phyloP scores from a whole-genome alignment of 257 asterid species.

The Solanum tarijense region DNA sequence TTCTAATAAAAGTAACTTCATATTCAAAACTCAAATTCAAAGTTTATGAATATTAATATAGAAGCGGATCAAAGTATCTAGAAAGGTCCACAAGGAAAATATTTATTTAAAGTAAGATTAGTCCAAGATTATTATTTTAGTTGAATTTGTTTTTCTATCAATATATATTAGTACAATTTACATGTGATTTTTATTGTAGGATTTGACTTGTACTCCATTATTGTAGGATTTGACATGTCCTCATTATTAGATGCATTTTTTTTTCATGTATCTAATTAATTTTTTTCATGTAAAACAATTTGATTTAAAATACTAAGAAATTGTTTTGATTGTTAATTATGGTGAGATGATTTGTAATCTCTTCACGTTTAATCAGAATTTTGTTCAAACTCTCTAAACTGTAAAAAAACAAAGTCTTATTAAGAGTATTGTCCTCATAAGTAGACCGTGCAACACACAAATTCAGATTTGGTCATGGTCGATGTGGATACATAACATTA shows the following conservation, averaged over 20 bases:
- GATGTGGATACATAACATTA: neutral
- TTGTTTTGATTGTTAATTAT: neutral
- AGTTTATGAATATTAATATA: neutral
- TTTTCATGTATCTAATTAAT: neutral
- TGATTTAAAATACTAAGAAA: neutral
- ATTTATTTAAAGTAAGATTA: neutral
- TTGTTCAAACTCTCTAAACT: neutral
- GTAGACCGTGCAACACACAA: neutral
- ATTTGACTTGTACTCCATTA: neutral
- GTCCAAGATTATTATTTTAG: neutral
- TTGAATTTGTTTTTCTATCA: neutral
- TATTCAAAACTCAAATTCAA: no score
- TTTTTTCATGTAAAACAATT: neutral
- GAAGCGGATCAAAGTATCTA: neutral
- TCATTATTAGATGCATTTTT: neutral
- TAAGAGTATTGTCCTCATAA: neutral
- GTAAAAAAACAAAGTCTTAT: neutral
- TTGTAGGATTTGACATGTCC: neutral
- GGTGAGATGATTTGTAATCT: neutral
- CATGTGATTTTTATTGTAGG: neutral
- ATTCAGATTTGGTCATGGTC: neutral
- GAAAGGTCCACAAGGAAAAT: neutral
- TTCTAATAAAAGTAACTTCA: no score
- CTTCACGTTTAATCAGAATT: neutral
- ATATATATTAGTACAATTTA: neutral